Conservation (phyloP, 2,329 filamentous ascomycete genomes). For the Aspergillus luchuensis region DNA sequence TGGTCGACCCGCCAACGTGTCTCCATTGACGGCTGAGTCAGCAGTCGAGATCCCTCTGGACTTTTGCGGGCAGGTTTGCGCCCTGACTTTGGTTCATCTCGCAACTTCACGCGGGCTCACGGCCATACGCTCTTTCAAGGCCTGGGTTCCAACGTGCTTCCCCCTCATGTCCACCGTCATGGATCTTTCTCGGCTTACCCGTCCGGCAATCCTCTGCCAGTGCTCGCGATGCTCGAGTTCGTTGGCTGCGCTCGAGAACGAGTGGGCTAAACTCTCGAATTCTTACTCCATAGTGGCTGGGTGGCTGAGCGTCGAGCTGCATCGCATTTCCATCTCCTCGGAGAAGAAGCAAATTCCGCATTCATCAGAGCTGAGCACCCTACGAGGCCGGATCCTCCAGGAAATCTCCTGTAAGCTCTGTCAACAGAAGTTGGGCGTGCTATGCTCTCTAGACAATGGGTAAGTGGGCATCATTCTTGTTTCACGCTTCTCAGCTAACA, state of each 20-base stretch:
- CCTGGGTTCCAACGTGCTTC: slow-evolving; percentile 4
- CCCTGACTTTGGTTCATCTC: slow-evolving; percentile 8
- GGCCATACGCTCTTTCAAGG: slow-evolving; percentile 2
- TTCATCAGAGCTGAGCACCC: slow-evolving; percentile 36
- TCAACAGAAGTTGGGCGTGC: slow-evolving; percentile 40
- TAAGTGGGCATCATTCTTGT: slow-evolving; percentile 25
- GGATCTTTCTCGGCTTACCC: slow-evolving; percentile 39
- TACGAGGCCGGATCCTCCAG: slow-evolving; percentile 40
- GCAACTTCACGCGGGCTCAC: slow-evolving; percentile 15
- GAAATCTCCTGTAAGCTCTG: slow-evolving; percentile 42
- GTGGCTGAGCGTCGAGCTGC: slow-evolving; percentile 42
- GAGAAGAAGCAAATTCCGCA: slow-evolving; percentile 42
- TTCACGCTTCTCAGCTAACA: slow-evolving; percentile 6
- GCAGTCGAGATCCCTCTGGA: slow-evolving; percentile 29
- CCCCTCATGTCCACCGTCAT: slow-evolving; percentile 21
- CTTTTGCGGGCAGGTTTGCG: slow-evolving; percentile 22
- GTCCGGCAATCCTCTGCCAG: slow-evolving; percentile 42
- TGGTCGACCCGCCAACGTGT: slow-evolving; percentile 22
- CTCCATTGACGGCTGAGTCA: slow-evolving; percentile 32
- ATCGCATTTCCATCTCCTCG: slow-evolving; percentile 39
- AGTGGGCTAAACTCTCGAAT: slow-evolving; percentile 43
- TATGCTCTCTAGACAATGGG: slow-evolving; percentile 40
- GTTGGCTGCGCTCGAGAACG: slow-evolving; percentile 44
- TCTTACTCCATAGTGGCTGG: slow-evolving; percentile 40
- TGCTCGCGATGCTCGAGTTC: slow-evolving; percentile 44